Evolutionary conservation across 2,329 filamentous ascomycete species (phyloP).

Genomic region (Penicillium palitans): DNA sequence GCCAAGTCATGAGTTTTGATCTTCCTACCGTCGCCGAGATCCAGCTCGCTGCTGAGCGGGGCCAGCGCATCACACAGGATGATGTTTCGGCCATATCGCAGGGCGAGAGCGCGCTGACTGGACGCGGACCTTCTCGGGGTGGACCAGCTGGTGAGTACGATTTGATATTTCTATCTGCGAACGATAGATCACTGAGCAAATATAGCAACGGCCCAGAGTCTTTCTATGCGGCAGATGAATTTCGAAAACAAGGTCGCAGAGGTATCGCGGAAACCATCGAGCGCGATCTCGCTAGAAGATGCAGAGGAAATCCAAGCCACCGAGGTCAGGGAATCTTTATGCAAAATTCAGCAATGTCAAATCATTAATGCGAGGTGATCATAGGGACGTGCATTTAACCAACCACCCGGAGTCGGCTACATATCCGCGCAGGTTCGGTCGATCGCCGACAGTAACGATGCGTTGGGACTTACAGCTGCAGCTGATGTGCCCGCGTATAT

Average conservation of each 20-base stretch:
- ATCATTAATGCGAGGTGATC: not conserved
- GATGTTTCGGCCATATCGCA: conserved; percentile 37
- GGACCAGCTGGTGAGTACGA: conserved; percentile 33
- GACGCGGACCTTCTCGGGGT: conserved; percentile 32
- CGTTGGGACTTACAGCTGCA: conserved; percentile 25
- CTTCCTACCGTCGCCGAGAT: conserved; percentile 34
- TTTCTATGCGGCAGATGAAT: conserved; percentile 37
- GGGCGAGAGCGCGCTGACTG: conserved; percentile 34
- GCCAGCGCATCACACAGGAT: conserved; percentile 35
- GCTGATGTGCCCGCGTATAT: conserved; percentile 29
- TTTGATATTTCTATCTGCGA: not conserved
- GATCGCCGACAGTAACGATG: conserved; percentile 38
- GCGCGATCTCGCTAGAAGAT: conserved; percentile 36
- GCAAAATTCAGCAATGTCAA: not conserved
- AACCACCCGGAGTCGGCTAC: conserved; percentile 32
- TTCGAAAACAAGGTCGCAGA: conserved; percentile 37
- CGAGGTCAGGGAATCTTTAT: conserved; percentile 24
- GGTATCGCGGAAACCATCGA: conserved; percentile 33
- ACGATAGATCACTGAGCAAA: not conserved
- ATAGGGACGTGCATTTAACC: conserved; percentile 38
- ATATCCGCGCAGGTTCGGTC: conserved; percentile 35
- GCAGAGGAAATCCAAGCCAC: conserved; percentile 34
- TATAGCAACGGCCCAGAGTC: conserved; percentile 35
- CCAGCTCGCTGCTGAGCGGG: conserved; percentile 33
- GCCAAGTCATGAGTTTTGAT: conserved; percentile 22